These are phyloP conservation scores for Periconia sp. DNA, from an alignment of 2,329 filamentous ascomycete species.

Conservation along the genomic window DNA sequence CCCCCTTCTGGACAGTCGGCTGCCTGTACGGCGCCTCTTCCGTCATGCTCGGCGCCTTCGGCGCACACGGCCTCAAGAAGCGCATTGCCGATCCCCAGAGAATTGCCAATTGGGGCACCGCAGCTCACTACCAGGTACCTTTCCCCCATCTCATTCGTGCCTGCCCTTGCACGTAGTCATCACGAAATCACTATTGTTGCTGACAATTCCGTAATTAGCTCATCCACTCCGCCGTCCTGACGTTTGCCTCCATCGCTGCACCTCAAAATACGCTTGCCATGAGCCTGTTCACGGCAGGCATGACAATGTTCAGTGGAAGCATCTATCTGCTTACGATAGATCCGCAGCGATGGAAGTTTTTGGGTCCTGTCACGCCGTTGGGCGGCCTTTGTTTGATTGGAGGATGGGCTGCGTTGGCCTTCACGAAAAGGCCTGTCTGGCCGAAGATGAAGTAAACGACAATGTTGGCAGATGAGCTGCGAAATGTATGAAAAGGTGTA, in stretches of 20 bases:
- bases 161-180: not conserved
- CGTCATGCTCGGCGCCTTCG: conserved; percentile 70
- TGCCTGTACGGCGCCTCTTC: conserved; percentile 67
- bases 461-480: too few relatives aligned
- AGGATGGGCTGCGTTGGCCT: conserved; percentile 63
- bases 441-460: conserved; percentile 25
- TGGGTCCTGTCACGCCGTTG: conserved; percentile 70
- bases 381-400: conserved; percentile 69
- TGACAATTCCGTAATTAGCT: conserved; percentile 57
- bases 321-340: conserved; percentile 70
- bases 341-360: conserved; percentile 62
- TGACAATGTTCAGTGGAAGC: conserved; percentile 70
- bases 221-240: conserved; percentile 66
- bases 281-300: conserved; percentile 66
- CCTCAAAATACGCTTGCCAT: conserved; percentile 64
- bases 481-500: too few relatives aligned
- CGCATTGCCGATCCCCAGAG: conserved; percentile 64
- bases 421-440: conserved; percentile 39
- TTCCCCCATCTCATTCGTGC: not conserved
- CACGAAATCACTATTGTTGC: not conserved
- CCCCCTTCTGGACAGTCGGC: conserved; percentile 65
- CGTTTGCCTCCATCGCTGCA: conserved; percentile 59
- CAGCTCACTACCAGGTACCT: conserved; percentile 69
- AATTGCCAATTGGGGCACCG: conserved; percentile 67
- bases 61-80: conserved; percentile 70